Percentiles rank a stretch among this genome's conserved stretches.
Conservation (phyloP, 345 rosid species). For the Ceriops tagal region DNA sequence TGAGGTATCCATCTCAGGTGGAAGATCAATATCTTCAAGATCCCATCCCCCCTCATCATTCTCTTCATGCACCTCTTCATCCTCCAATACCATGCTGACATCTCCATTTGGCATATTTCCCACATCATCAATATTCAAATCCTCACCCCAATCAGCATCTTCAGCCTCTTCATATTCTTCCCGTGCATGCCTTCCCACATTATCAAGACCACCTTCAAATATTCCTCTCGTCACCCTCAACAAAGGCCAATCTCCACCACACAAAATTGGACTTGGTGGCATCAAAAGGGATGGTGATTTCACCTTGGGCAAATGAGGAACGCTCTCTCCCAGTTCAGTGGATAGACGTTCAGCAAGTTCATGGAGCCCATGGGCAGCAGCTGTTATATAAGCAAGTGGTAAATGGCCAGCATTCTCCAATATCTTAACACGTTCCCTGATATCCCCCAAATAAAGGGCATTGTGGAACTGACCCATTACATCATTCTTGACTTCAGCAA, state of each 20-base stretch:
- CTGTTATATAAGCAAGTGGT: slow-evolving; percentile 83
- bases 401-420: slow-evolving; percentile 84
- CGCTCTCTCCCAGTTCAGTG: slow-evolving; percentile 61
- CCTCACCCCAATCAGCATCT: slow-evolving; percentile 86
- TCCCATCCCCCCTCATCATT: slow-evolving; percentile 89
- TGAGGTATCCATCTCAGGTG: slow-evolving; percentile 80
- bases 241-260: slow-evolving; percentile 97
- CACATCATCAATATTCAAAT: slow-evolving; percentile 61
- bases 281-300: slow-evolving; percentile 67
- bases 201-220: slow-evolving; percentile 87
- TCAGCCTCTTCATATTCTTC: slow-evolving; percentile 77
- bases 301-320: slow-evolving; percentile 68
- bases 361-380: slow-evolving; percentile 70
- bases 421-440: slow-evolving; percentile 79
- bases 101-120: slow-evolving; percentile 73
- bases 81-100: slow-evolving; percentile 48
- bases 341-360: slow-evolving; percentile 72
- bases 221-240: slow-evolving; percentile 88
- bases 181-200: slow-evolving; percentile 41
- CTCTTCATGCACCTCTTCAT: slow-evolving; percentile 60
- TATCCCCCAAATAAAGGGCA: slow-evolving; percentile 85
- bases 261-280: slow-evolving; percentile 71
- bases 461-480: slow-evolving; percentile 97
- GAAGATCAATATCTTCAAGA: slow-evolving; percentile 84
- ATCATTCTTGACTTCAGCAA: slow-evolving; percentile 89